Percentiles rank a stretch among this genome's conserved stretches.
Conservation (phyloP, 1,139 yeast genomes). For the Magnusiomyces paraingens region DNA sequence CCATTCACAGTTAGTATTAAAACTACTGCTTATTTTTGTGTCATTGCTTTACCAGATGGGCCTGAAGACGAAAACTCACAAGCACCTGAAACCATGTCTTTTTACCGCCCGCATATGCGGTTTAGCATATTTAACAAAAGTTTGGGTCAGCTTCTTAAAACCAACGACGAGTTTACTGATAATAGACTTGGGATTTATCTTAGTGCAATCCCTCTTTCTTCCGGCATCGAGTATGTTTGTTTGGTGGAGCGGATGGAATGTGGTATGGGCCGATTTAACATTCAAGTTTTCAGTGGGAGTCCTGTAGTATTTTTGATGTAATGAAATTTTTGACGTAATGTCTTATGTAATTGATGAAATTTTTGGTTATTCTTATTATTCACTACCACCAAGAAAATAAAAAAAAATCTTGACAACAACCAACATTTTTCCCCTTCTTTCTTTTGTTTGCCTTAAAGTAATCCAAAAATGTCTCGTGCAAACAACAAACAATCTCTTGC, state of each 20-base stretch:
- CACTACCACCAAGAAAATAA: too few species aligned
- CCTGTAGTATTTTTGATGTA: slow-evolving; percentile 13
- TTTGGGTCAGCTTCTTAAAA: slow-evolving; percentile 22
- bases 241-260: slow-evolving; percentile 30
- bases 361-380: too few species aligned
- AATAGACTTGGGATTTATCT: slow-evolving; percentile 42
- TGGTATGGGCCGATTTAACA: slow-evolving; percentile 23
- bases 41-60: slow-evolving; percentile 3
- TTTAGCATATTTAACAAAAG: slow-evolving; percentile 28
- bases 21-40: slow-evolving; percentile 14
- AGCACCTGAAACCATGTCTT: slow-evolving; percentile 7
- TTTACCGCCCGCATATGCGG: slow-evolving; percentile 27
- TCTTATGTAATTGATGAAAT: too few species aligned
- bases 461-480: too few species aligned
- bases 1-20: slow-evolving; percentile 12
- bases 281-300: slow-evolving; percentile 20
- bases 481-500: slow-evolving; percentile 26
- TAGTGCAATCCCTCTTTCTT: slow-evolving; percentile 26
- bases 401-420: too few species aligned
- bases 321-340: too few species aligned
- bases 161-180: slow-evolving; percentile 41
- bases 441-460: too few species aligned
- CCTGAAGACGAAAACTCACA: not conserved
- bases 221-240: slow-evolving; percentile 17
- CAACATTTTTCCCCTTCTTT: too few species aligned